Percentiles rank a stretch among this genome's conserved stretches.
Conservation (phyloP, 1,139 yeast species). For the Suhomyces choctaworum region DNA sequence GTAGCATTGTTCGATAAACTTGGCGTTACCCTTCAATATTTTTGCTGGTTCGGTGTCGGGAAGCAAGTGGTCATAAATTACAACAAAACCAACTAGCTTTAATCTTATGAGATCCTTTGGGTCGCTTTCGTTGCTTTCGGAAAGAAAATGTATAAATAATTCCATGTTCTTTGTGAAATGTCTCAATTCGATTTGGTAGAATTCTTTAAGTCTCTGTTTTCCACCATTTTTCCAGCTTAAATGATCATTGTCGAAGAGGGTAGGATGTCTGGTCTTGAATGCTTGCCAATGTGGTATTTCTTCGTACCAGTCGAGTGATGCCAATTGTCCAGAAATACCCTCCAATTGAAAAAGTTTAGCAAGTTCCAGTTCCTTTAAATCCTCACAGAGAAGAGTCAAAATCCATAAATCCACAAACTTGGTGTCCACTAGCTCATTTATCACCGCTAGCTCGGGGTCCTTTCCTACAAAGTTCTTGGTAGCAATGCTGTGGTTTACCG, state of each 20-base stretch:
- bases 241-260: constrained; percentile 12
- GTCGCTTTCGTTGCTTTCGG: constrained; percentile 1
- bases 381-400: constrained; percentile 29
- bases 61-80: constrained; percentile 13
- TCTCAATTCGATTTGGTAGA: constrained; percentile 9
- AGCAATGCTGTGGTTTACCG: constrained; percentile 25
- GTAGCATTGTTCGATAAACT: constrained; percentile 10
- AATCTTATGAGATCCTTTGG: constrained; percentile 13
- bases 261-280: constrained; percentile 17
- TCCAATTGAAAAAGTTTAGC: constrained; percentile 11
- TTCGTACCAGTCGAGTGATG: constrained; percentile 6
- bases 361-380: constrained; percentile 4
- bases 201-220: constrained; percentile 1
- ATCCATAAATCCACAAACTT: constrained; percentile 45
- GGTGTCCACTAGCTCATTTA: constrained; percentile 38
- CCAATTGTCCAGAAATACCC: constrained; percentile 5
- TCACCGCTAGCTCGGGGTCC: constrained; percentile 17
- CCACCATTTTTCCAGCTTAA: constrained; percentile 3
- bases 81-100: constrained; percentile 16
- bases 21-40: constrained; percentile 6
- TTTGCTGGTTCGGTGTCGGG: constrained; percentile 11
- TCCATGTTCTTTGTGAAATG: constrained; percentile 8
- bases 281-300: constrained; percentile 16
- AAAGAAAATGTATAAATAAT: constrained; percentile 7
- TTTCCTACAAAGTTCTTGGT: constrained; percentile 16